phyloP scores from a whole-genome alignment of 2,329 filamentous ascomycete genomes.

The Myriosclerotinia curreyana region DNA sequence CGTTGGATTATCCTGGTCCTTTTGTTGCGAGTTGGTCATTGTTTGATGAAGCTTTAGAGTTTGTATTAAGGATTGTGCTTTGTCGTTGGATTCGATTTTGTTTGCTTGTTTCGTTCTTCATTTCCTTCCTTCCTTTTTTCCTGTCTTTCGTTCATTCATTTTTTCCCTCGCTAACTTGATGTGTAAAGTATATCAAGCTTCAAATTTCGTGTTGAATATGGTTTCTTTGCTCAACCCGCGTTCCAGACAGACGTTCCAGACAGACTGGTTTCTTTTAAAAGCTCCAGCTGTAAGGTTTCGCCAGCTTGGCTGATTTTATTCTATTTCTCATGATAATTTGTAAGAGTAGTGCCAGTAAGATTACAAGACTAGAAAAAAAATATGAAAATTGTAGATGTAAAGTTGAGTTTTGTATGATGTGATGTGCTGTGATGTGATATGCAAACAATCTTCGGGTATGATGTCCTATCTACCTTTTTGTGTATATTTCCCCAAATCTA shows the following conservation, averaged over 20 bases:
- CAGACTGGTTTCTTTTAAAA: neutral
- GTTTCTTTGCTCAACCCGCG: neutral
- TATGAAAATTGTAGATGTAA: neutral
- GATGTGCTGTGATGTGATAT: neutral
- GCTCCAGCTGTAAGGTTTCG: neutral
- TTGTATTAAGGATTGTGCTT: neutral
- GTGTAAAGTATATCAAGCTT: neutral
- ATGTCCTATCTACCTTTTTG: neutral
- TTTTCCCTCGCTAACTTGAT: neutral
- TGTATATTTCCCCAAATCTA: conserved; percentile 6
- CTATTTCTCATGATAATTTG: neutral
- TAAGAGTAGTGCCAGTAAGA: neutral
- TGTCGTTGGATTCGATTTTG: neutral
- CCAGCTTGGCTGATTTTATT: neutral
- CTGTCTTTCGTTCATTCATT: neutral
- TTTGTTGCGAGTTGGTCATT: neutral
- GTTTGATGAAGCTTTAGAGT: neutral
- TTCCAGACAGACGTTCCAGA: neutral
- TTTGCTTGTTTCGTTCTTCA: neutral
- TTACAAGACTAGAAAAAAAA: too few species aligned
- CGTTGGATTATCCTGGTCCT: neutral
- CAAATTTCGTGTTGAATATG: neutral
- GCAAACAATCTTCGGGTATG: neutral
- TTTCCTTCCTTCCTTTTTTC: neutral
- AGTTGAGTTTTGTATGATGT: neutral